Evolutionary conservation across 2,329 filamentous ascomycete species (phyloP).

Genomic region (Xylaria sp.): DNA sequence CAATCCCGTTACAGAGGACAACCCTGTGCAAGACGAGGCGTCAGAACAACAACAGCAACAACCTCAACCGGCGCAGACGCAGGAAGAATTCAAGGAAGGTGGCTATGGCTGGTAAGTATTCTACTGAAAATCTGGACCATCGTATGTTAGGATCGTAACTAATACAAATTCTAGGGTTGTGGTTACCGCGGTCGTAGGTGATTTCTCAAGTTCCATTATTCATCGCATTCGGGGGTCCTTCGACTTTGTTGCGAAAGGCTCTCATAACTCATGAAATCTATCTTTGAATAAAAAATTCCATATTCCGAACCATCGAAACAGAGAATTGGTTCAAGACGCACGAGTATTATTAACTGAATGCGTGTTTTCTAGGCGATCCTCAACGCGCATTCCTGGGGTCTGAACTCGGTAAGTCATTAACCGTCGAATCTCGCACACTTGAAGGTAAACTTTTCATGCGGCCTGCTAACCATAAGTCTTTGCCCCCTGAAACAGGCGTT

Average conservation of each 20-base stretch:
- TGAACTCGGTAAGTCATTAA: slow-evolving; percentile 62
- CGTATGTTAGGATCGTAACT: not conserved
- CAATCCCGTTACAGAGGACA: not conserved
- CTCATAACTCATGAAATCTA: no score
- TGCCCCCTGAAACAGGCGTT: slow-evolving; percentile 56
- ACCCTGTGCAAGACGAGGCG: not conserved
- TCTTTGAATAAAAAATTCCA: no score
- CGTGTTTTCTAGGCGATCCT: slow-evolving; percentile 50
- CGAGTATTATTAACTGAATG: not conserved
- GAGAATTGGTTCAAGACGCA: no score
- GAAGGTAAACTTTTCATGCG: no score
- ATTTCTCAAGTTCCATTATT: not conserved
- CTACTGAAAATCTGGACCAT: not conserved
- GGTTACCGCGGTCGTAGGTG: slow-evolving; percentile 54
- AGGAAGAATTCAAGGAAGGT: slow-evolving; percentile 54
- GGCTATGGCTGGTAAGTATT: slow-evolving; percentile 63
- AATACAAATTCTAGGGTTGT: slow-evolving; percentile 40
- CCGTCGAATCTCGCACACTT: not conserved
- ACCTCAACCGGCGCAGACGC: slow-evolving; percentile 55
- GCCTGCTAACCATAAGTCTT: slow-evolving; percentile 27
- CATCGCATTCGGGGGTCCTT: not conserved
- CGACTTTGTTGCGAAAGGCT: no score
- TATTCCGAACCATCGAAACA: no score
- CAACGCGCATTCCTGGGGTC: slow-evolving; percentile 76
- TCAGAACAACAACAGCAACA: not conserved